Evolutionary conservation across 2,329 filamentous ascomycete genomes (phyloP), one percentile per base, ranked within the genome.

Genomic region (Leptographium galeiforme): DNA sequence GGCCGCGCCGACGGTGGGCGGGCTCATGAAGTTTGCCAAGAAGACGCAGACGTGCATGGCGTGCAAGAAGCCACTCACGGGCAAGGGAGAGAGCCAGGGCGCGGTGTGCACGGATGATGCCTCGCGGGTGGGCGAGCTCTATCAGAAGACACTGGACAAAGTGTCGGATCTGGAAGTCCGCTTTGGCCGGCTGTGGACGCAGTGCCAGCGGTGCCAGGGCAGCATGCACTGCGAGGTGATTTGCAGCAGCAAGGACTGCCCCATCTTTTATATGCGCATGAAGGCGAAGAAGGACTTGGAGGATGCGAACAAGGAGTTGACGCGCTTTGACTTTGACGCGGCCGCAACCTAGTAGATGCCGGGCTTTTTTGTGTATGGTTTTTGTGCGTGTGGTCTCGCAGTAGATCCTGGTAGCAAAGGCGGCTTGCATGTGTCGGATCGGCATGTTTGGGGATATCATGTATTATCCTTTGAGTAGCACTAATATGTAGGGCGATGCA

Each of bases 221-320:
- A 96, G 89, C 72, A 86, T 98, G 78, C 93, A 98, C 71, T 93
- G 89, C 67, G 93, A 98, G 68, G 94, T 98, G 53, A 97, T 98
- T 61, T 98, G 93, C 73, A 90, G 85, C 58, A 91, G 85, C 66
- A 87, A 89, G 67, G 93, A 98, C 72, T 98, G 93, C 66, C 93
- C 93, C 1, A 98, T 98, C 63, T 98, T 98, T 69, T 98, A 98
- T 68, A 98, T 98, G 93, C 83, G 93, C 6, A 98, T 98, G 93
- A 98, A 98, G 77, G 91, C 91, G 36, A 95, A 96, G 78, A 98
- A 98, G 75, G 93, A 98, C 67, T 83, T 97, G 41, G 91, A 97
- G 68, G 93, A 98, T 71, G 85, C 84, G 2, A 89, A 90, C 54
- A 94, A 89, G 71, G 93, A 98, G 68, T 69, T 98, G 62, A 79